These are phyloP conservation scores for Olyra latifolia DNA, from an alignment of 176 grass and related monocot genomes.

Conservation along the genomic window DNA sequence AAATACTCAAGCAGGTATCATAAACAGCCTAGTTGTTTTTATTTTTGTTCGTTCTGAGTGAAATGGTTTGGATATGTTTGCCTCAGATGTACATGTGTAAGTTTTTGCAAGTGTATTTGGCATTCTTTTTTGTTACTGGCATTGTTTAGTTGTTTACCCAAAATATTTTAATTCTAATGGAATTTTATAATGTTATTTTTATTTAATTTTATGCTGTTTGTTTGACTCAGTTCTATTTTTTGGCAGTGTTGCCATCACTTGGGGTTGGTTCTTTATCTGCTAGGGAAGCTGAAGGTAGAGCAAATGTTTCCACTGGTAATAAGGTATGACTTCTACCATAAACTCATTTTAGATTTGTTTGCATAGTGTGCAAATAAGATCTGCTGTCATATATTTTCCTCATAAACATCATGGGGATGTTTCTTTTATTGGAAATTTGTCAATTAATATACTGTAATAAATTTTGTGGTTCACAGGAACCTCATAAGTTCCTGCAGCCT, in stretches of 20 bases:
- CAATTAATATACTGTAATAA: slow-evolving; percentile 7
- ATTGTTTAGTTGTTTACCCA: not conserved
- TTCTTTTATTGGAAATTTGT: not conserved
- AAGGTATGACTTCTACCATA: slow-evolving; percentile 52
- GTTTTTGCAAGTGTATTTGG: not conserved
- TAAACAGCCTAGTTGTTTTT: not conserved
- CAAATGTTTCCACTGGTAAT: slow-evolving; percentile 67
- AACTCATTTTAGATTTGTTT: not conserved
- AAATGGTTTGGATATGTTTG: not conserved
- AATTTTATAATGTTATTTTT: not conserved
- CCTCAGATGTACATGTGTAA: not conserved
- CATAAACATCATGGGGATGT: not conserved
- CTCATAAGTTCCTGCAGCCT: slow-evolving; percentile 79
- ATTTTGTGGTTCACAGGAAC: slow-evolving; percentile 53
- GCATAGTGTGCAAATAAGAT: not conserved
- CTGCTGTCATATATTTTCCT: slow-evolving; percentile 12
- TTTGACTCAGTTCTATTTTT: slow-evolving; percentile 13
- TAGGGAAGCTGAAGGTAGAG: slow-evolving; percentile 85
- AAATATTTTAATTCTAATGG: not conserved
- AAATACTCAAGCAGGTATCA: not conserved
- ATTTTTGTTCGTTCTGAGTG: not conserved
- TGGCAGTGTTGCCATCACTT: slow-evolving; percentile 78
- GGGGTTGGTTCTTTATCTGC: slow-evolving; percentile 82
- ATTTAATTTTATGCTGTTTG: not conserved
- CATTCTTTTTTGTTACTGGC: not conserved